A percentile compares a stretch with the other conserved stretches of the same genome.
These are phyloP conservation scores for Aphanomyces stellatus DNA, from an alignment of 352 stramenopile genomes.

Conservation along the genomic window DNA sequence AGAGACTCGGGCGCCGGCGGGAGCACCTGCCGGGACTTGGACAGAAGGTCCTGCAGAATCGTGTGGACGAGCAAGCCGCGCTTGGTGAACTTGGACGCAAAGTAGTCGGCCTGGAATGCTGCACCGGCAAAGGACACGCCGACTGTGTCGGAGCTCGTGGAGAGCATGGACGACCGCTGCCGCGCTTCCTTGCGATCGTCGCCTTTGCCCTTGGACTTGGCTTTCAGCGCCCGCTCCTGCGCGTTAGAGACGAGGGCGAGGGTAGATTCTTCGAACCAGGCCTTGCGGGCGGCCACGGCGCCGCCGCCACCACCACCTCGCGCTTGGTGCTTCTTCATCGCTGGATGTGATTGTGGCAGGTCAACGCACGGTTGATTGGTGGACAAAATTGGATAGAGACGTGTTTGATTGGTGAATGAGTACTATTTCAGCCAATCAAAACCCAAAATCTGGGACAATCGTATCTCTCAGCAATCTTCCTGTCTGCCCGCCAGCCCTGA, in stretches of 20 bases:
- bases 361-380: neutral
- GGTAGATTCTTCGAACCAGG: slow-evolving; percentile 15
- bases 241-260: slow-evolving; percentile 3
- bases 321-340: neutral
- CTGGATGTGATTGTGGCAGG: no score
- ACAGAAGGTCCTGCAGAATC: slow-evolving; percentile 9
- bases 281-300: neutral
- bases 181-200: slow-evolving; percentile 2
- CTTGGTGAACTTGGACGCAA: slow-evolving; percentile 20
- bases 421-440: neutral
- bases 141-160: slow-evolving; percentile 19
- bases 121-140: slow-evolving; percentile 18
- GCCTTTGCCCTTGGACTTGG: slow-evolving; percentile 17
- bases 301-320: neutral
- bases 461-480: no score
- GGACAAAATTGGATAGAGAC: neutral
- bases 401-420: neutral
- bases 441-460: no score
- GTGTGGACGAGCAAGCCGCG: slow-evolving; percentile 13
- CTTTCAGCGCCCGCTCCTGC: slow-evolving; percentile 8
- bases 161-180: slow-evolving; percentile 11
- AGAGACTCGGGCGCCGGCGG: neutral
- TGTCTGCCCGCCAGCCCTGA: no score
- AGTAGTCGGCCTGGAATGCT: slow-evolving; percentile 20
- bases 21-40: neutral